Evolutionary conservation across 2,329 filamentous ascomycete genomes (phyloP), one percentile per base, ranked within the genome.

Genomic region (Aureobasidium sp.): DNA sequence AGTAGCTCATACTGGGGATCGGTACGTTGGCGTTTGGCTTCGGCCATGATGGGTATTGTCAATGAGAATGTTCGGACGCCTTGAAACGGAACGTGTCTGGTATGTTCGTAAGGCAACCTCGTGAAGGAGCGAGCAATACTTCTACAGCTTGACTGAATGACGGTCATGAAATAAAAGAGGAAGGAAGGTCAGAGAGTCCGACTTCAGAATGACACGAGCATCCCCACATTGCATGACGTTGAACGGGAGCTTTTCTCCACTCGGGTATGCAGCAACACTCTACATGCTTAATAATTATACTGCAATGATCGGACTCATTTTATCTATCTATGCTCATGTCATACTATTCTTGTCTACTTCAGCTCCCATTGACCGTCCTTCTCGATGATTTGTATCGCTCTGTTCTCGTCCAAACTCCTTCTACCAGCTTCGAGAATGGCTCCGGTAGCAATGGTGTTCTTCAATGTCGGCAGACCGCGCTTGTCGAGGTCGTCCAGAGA

Each of bases 351-450:
- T 20, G 1, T 51, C 67, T 73, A 85, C 73, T 81, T 80, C 72
- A 95, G 74, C 69, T 80, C 85, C 90, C 90, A 95, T 32, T 77
- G 74, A 0, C 83, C 87, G 63, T 84, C 81, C 69, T 84, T 79
- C 66, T 86, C 78, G 67, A 84, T 79, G 69, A 97, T 95, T 72
- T 85, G 85, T 32, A 97, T 83, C 64, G 90, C 83, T 62, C 92
- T 81, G 62, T 83, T 82, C 80, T 96, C 90, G 73, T 97, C 92
- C 69, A 97, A 82, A 72, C 89, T 93, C 71, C 86, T 82, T 66
- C 92, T 80, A 0, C 93, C 92, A 1, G 92, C 92, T 75, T 97
- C 88, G 62, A 97, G 79, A 66, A 97, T 96, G 0, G 92, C 92
- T 9, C 91, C 95, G 0, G 92, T 97, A 15, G 90, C 90, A 69